These are phyloP conservation scores for Sclerospora graminicola DNA, from an alignment of 352 stramenopile genomes.

Conservation along the genomic window DNA sequence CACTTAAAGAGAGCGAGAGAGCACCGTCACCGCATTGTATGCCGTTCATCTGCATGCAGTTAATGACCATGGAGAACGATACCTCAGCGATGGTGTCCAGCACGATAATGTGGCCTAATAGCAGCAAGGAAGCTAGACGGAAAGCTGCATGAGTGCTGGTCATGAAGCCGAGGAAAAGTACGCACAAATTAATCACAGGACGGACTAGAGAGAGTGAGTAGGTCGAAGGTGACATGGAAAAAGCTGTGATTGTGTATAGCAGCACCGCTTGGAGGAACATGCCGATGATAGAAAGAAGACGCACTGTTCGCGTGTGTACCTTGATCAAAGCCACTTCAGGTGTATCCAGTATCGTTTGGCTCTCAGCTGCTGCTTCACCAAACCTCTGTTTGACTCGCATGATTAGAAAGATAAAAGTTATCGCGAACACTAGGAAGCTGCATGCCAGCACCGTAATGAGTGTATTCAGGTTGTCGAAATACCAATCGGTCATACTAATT, in stretches of 20 bases:
- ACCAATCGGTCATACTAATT: too few relatives aligned
- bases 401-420: constrained; percentile 21
- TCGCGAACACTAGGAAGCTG: constrained; percentile 30
- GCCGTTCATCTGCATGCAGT: constrained; percentile 26
- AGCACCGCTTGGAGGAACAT: too few relatives aligned
- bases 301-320: constrained; percentile 32
- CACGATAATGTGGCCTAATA: constrained; percentile 30
- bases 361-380: constrained; percentile 2
- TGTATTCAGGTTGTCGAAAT: too few relatives aligned
- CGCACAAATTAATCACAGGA: too few relatives aligned
- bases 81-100: too few relatives aligned
- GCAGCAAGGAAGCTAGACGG: constrained; percentile 25
- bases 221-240: too few relatives aligned
- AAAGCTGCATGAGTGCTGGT: constrained; percentile 61
- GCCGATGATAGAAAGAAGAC: constrained; percentile 44
- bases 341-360: constrained; percentile 22
- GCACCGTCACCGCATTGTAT: constrained; percentile 38
- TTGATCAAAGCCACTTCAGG: constrained; percentile 53
- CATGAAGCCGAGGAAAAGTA: too few relatives aligned
- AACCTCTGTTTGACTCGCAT: constrained; percentile 21
- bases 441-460: constrained; percentile 26
- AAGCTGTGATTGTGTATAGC: too few relatives aligned
- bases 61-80: constrained; percentile 41
- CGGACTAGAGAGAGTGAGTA: too few relatives aligned
- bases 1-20: constrained; percentile 8